Evolutionary conservation across 257 asterid genomes (phyloP).

Genomic region (Solanum tacnaense): DNA sequence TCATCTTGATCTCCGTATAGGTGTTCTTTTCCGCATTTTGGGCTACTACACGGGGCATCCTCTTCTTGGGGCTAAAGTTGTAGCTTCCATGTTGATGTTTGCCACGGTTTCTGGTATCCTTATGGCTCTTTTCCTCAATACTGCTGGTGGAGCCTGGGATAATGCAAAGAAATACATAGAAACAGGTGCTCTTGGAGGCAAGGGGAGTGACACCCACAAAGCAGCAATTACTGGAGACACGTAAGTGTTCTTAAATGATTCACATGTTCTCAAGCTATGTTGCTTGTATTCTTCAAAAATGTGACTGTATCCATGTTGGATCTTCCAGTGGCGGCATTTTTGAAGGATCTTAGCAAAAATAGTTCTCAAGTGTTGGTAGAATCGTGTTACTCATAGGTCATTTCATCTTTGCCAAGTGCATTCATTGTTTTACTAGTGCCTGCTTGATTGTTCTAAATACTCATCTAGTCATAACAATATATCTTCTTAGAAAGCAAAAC

Average conservation of each 20-base stretch:
- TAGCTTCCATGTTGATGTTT: constrained; percentile 92
- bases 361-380: neutral
- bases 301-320: neutral
- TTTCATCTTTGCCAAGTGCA: neutral
- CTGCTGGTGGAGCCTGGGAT: constrained; percentile 99
- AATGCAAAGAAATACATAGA: constrained; percentile 97
- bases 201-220: constrained; percentile 96
- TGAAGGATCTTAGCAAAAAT: neutral
- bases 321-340: neutral
- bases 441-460: neutral
- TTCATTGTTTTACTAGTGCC: neutral
- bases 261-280: neutral
- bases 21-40: constrained; percentile 69
- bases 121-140: constrained; percentile 97
- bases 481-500: neutral
- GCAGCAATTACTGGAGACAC: constrained; percentile 98
- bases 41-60: constrained; percentile 93
- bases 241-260: constrained; percentile 36
- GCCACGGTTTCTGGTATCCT: constrained; percentile 97
- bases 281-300: neutral
- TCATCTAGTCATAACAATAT: neutral
- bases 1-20: constrained; percentile 20
- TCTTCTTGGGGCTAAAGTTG: constrained; percentile 96
- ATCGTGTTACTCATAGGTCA: neutral
- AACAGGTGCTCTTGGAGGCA: constrained; percentile 97